phyloP scores from a whole-genome alignment of 2,329 filamentous ascomycete species.

The Teratosphaeria gauchensis region DNA sequence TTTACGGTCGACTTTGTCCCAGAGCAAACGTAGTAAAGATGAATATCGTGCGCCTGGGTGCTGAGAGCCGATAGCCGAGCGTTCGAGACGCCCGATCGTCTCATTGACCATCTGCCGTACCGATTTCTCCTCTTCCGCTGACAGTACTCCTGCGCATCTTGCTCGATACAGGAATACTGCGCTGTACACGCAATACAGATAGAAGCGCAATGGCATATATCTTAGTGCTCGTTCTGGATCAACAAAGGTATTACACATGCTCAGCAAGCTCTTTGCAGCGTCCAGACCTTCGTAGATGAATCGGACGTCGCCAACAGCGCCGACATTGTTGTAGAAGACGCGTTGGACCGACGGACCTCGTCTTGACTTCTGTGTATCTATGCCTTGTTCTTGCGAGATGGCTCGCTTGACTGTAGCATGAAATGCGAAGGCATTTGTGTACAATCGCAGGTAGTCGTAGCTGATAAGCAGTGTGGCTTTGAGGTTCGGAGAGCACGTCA shows the following conservation, averaged over 20 bases:
- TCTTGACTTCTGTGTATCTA: conserved; percentile 10
- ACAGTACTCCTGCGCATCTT: conserved; percentile 39
- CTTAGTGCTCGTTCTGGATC: conserved; percentile 37
- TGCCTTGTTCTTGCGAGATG: conserved; percentile 15
- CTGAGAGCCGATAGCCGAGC: conserved; percentile 35
- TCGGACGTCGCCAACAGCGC: conserved; percentile 38
- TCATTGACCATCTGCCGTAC: conserved; percentile 39
- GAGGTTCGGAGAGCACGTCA: conserved; percentile 56
- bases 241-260: conserved; percentile 42
- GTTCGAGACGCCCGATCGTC: conserved; percentile 34
- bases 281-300: conserved; percentile 44
- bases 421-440: conserved; percentile 67
- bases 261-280: conserved; percentile 40
- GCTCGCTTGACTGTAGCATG: conserved; percentile 53
- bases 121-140: conserved; percentile 36
- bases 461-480: conserved; percentile 60
- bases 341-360: conserved; percentile 29
- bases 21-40: conserved; percentile 37
- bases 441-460: conserved; percentile 63
- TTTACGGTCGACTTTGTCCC: conserved; percentile 36
- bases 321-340: conserved; percentile 42
- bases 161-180: conserved; percentile 42
- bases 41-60: conserved; percentile 40
- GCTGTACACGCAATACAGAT: conserved; percentile 40
- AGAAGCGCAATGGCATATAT: conserved; percentile 41